Percentiles rank a stretch among this genome's conserved stretches.
These are phyloP conservation scores for Cyberlindnera nakhonratchasimensis DNA, from an alignment of 805 yeast species.

Conservation along the genomic window DNA sequence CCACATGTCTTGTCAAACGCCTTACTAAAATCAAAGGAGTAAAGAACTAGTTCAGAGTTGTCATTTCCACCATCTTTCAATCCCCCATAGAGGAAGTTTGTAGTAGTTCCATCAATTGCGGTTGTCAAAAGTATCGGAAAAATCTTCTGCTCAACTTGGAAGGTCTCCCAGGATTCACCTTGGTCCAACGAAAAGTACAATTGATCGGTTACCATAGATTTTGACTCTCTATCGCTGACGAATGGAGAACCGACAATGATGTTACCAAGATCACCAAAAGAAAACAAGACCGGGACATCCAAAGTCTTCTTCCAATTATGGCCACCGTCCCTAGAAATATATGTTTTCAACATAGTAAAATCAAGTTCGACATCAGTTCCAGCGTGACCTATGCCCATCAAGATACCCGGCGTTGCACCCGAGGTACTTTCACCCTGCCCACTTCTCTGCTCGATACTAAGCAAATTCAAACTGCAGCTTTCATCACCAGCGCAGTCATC, in stretches of 20 bases:
- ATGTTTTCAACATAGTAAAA: constrained; percentile 40
- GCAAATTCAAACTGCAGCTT: constrained; percentile 34
- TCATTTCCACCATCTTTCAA: constrained; percentile 16
- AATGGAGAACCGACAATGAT: constrained; percentile 52
- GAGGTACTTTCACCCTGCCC: constrained; percentile 29
- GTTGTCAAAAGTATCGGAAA: constrained; percentile 47
- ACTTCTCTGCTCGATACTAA: constrained; percentile 32
- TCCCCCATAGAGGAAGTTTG: constrained; percentile 56
- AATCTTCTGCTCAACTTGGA: constrained; percentile 42
- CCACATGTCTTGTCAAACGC: constrained; percentile 47
- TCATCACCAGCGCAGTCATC: constrained; percentile 29
- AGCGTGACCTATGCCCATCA: constrained; percentile 40
- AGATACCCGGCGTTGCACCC: constrained; percentile 42
- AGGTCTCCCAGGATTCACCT: constrained; percentile 59
- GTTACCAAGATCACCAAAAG: constrained; percentile 80
- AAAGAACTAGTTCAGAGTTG: constrained; percentile 15
- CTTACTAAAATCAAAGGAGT: constrained; percentile 52
- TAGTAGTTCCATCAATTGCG: constrained; percentile 68
- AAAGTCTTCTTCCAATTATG: constrained; percentile 58
- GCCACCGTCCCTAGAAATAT: constrained; percentile 77
- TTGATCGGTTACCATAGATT: constrained; percentile 30
- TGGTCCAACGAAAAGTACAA: constrained; percentile 66
- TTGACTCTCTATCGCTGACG: constrained; percentile 28
- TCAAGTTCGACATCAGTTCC: constrained; percentile 25
- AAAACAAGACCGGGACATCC: constrained; percentile 48